Base-by-base conservation (phyloP, 305 asterid species). In the Fraxinus paxiana region DNA sequence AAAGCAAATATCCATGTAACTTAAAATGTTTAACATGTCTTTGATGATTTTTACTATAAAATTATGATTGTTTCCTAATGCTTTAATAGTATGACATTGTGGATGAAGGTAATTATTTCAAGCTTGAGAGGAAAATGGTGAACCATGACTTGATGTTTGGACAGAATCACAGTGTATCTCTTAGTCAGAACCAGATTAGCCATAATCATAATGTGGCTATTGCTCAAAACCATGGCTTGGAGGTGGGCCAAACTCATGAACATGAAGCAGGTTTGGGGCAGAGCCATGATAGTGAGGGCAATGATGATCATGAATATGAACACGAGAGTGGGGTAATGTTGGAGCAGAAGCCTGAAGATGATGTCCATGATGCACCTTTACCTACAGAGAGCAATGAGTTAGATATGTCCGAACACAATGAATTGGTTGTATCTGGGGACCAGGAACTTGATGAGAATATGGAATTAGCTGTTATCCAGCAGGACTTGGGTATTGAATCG, bases 401-500 rank as follows among this genome's bases (percentile, higher is more conserved):
- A 67, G 91, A 84, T 74, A 81, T 92, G 73, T 85, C 94, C 6
- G 95, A 93, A 34, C 90, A 91, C 73, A 88, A 88, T 78, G 97
- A 90, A 20, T 80, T 92, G 71, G 89, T 72, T 28, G 85, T 87
- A 67, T 86, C 90, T 6, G 98, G 85, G 59, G 72, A 87, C 77
- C 96, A 88, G 75, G 96, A 93, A 54, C 95, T 91, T n/a, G 95
- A 92, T 48, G 97, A 90, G 81, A 91, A 88, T 74, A 83, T 93
- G 95, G 97, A 95, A 38, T 79, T 93, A 80, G 89, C 97, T 0
- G 86, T 91, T 43, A 89, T 93, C 87, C 92, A 91, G 79, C 90
- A 86, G 30, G 96, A 88, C 75, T 79, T 89, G 90, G 86, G 89
- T 46, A 84, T 92, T 83, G 97, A 87, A 59, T 76, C 92, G 3